Evolutionary conservation across 495 filamentous ascomycete species (phyloP), one percentile per base, ranked within the genome.

Genomic region (Podospora fimiseda): DNA sequence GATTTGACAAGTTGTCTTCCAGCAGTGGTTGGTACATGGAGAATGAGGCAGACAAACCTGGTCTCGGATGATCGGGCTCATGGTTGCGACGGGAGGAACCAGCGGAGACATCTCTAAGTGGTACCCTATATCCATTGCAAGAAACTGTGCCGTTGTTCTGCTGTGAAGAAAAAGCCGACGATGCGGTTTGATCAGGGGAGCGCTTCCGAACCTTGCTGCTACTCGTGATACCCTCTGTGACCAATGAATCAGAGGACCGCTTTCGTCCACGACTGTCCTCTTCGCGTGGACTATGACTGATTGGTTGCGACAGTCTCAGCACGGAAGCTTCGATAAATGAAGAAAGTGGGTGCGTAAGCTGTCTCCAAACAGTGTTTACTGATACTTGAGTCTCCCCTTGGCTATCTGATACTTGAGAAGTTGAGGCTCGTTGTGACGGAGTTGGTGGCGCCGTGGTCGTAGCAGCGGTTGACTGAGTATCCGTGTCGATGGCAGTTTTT

Each of bases 401-500:
- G 14, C 11, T 16, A 2, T 8, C 2, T 21, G 1, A 15, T 33
- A 8, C 6, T 21, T 8, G 8, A 5, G 6, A 8, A 2, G 22
- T 24, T 33, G 27, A 11, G 5, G 27, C 5, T 33, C 27, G 27
- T 11, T 33, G 27, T 11, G 27, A 33, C 3, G 49, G 52, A 1
- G 54, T 51, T 11, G 21, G 22, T 13, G 27, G n/a, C 15, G 37
- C 41, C 13, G 36, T 20, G n/a, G 24, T 20, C 1, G 57, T 55
- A 2, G 45, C 41, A 9, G 51, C 33, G n/a, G 58, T 62, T 30
- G 49, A 52, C 33, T 62, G 60, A 30, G 50, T 61, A 20, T 39
- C 37, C 0, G 22, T 53, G 42, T 73, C 70, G 8, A 63, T 57
- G 2, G 57, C 38, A 22, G 63, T 48, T 2, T 59, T 50, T 6